These are phyloP conservation scores for Hypomyces perniciosus DNA, from an alignment of 2,329 filamentous ascomycete species.

Conservation along the genomic window DNA sequence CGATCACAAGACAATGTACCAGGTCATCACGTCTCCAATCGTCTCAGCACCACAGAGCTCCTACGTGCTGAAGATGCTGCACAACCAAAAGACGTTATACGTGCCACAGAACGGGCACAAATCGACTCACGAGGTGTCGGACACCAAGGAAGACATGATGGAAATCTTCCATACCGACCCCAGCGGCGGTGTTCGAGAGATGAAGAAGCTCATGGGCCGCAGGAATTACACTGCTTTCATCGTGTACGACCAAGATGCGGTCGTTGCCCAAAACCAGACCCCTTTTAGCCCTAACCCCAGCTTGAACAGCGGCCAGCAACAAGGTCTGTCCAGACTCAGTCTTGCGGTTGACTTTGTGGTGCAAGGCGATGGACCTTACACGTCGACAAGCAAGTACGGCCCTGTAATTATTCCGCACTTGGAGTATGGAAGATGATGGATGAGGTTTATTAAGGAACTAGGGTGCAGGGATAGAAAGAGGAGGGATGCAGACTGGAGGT, in stretches of 20 bases:
- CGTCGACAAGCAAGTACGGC: conserved; percentile 86
- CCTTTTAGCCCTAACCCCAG: conserved; percentile 35
- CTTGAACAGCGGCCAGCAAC: conserved; percentile 31
- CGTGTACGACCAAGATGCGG: conserved; percentile 84
- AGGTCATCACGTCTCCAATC: conserved; percentile 87
- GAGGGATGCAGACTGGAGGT: not conserved
- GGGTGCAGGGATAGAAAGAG: not conserved
- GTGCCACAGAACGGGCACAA: conserved; percentile 81
- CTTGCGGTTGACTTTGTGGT: conserved; percentile 95
- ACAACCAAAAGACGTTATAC: conserved; percentile 89
- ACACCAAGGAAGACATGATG: conserved; percentile 99
- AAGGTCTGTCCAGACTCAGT: conserved; percentile 62
- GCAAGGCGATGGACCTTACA: conserved; percentile 79
- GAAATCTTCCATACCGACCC: conserved; percentile 97
- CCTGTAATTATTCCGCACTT: conserved; percentile 90
- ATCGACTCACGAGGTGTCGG: conserved; percentile 66
- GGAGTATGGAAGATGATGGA: conserved; percentile 54
- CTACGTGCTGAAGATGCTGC: conserved; percentile 90
- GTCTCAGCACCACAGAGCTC: conserved; percentile 80
- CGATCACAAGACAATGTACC: conserved; percentile 99
- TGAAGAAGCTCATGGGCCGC: conserved; percentile 87
- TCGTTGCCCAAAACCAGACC: conserved; percentile 34
- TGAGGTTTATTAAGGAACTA: not conserved
- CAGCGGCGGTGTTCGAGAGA: conserved; percentile 72
- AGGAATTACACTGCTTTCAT: conserved; percentile 90